phyloP scores from a whole-genome alignment of 345 rosid species.

The Trapa bicornis region DNA sequence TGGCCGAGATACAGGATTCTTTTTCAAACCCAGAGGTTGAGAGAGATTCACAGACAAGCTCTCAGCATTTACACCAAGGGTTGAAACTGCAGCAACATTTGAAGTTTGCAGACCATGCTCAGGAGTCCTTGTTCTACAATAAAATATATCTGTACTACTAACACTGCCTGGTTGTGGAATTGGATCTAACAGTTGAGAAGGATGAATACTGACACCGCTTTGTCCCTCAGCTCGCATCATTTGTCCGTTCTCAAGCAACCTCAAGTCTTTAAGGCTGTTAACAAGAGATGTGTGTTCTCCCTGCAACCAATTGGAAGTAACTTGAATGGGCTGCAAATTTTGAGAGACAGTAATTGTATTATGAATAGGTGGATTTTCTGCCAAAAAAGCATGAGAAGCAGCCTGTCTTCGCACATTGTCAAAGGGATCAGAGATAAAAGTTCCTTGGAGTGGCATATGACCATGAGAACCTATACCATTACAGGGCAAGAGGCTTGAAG shows the following conservation, averaged over 20 bases:
- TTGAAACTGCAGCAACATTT: constrained; percentile 26
- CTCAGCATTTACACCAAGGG: constrained; percentile 37
- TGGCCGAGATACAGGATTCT: constrained; percentile 72
- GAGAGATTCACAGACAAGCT: constrained; percentile 26
- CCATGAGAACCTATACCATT: constrained; percentile 30
- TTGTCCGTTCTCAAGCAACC: constrained; percentile 50
- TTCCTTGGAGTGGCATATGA: constrained; percentile 29
- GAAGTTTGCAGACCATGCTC: constrained; percentile 41
- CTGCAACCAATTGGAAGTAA: constrained; percentile 37
- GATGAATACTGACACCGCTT: constrained; percentile 22
- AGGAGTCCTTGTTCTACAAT: constrained; percentile 25
- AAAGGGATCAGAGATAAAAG: constrained; percentile 24
- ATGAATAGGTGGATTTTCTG: constrained; percentile 30
- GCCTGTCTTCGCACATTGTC: constrained; percentile 30
- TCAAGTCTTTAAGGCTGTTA: constrained; percentile 41
- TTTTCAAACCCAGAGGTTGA: constrained; percentile 28
- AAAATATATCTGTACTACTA: constrained; percentile 5
- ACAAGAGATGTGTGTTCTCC: constrained; percentile 45
- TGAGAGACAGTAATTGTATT: constrained; percentile 19
- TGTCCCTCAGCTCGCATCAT: constrained; percentile 34
- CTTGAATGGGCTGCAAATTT: constrained; percentile 32
- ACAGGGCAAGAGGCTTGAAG: constrained; percentile 25
- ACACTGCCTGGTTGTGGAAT: constrained; percentile 5
- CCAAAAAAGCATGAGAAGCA: constrained; percentile 27
- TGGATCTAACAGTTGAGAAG: constrained; percentile 24